Base-by-base conservation (phyloP, 2,329 filamentous ascomycete species). In the Ceratocystis variospora region DNA sequence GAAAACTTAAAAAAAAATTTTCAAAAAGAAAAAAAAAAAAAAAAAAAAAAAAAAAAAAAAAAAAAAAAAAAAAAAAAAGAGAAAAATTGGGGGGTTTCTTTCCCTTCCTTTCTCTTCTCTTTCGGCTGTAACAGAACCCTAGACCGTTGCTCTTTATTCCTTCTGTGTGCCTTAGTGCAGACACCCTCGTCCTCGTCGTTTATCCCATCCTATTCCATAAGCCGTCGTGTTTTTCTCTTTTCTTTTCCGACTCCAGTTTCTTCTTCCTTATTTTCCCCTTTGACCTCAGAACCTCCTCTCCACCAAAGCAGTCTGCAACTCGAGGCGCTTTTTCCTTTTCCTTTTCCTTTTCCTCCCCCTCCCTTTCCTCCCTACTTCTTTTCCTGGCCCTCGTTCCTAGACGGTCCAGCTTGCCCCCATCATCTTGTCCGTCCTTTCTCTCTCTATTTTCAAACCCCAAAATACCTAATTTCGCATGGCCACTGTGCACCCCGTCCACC, bases 271-370 rank as follows among this genome's bases (percentile, higher is more conserved):
- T 28, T 28, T 31, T 45, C 59, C 44, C 33, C 17, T 19, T 25
- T 50, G 74, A 78, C 57, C 77, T 77, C 57, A 81, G 80, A 15
- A 77, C 76, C 61, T 84, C 82, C 2, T 84, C 82, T 2, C 37
- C 61, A 53, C 48, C 48, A 53, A 53, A 53, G 19, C 48, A 53
- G 19, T 17, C 46, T 22, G 3, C 48, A 19, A 10, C 48, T 10
- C 19, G 7, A 22, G n/a, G 3, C 6, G 12, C 7, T 53, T 53
- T 53, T 53, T 41, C 3, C 3, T 41, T 28, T 5, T 19, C 7
- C 19, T 53, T 3, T 19, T 22, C 22, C 4, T 1, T 59, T 28
- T n/a, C n/a, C n/a, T n/a, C 22, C 1, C 22, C 22, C 22, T 12
- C n/a, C 7, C n/a, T 53, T 74, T 78, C 59, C 77, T 77, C 55